A percentile compares a stretch with the other conserved stretches of the same genome.
Conservation (phyloP, 805 yeast genomes). For the Saccharomycopsis malanga region DNA sequence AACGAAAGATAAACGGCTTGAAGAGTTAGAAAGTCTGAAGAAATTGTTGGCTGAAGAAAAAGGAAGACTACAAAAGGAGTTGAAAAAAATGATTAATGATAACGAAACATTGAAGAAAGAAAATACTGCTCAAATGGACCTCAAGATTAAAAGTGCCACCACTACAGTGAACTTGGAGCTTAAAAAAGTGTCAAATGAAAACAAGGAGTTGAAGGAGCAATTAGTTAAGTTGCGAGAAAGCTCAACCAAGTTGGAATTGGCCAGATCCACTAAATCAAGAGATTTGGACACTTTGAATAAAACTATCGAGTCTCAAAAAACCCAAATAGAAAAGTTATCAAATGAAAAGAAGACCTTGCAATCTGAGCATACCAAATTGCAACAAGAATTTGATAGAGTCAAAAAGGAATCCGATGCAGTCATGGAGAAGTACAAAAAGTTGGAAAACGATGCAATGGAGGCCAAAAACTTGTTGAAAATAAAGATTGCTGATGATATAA, state of each 20-base stretch:
- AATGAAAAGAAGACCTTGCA: conserved; percentile 24
- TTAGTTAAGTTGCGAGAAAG: conserved; percentile 25
- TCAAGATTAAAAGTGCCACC: conserved; percentile 20
- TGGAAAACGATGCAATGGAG: conserved; percentile 41
- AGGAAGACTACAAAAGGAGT: conserved; percentile 27
- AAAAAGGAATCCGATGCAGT: conserved; percentile 28
- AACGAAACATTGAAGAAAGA: conserved; percentile 10
- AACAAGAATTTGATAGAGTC: conserved; percentile 25
- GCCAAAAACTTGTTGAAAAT: conserved; percentile 36
- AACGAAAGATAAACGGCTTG: conserved; percentile 30
- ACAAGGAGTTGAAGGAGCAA: conserved; percentile 25
- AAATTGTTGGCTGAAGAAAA: conserved; percentile 27
- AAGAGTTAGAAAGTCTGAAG: conserved; percentile 31
- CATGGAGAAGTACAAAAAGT: conserved; percentile 24
- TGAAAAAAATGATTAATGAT: conserved; percentile 22
- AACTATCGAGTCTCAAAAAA: conserved; percentile 22
- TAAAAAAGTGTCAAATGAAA: conserved; percentile 18
- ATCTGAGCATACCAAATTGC: conserved; percentile 24
- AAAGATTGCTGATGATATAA: conserved; percentile 37
- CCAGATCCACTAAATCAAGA: conserved; percentile 18
- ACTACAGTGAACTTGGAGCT: conserved; percentile 19
- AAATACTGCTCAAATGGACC: conserved; percentile 16
- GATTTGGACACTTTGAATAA: conserved; percentile 19
- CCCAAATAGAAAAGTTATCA: conserved; percentile 20
- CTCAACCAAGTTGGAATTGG: conserved; percentile 18